Conservation (phyloP, 495 filamentous ascomycete species). For the Annulohypoxylon moriforme region DNA sequence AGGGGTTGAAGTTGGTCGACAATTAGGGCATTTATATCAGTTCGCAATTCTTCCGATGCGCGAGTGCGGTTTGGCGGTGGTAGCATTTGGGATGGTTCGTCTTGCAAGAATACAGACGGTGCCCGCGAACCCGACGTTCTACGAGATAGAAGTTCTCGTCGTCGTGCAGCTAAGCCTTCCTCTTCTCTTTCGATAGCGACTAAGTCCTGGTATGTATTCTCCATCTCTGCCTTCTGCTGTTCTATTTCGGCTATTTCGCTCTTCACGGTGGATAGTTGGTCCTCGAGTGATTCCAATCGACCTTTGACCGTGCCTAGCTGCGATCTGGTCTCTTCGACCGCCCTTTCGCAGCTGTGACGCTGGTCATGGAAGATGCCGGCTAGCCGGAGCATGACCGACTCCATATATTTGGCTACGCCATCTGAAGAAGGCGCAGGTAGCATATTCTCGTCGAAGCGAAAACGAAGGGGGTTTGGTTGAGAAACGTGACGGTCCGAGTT, state of each 20-base stretch:
- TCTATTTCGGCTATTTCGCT: background rate
- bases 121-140: background rate
- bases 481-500: background rate
- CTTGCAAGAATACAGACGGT: background rate
- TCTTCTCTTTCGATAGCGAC: constrained; percentile 7
- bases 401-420: background rate
- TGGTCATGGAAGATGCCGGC: background rate
- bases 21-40: constrained; percentile 1
- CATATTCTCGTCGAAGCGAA: background rate
- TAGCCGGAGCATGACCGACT: background rate
- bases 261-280: background rate
- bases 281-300: background rate
- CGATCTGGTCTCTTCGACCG: background rate
- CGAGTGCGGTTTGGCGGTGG: background rate
- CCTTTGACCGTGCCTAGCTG: background rate
- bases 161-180: background rate
- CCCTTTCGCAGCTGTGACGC: background rate
- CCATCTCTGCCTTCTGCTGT: background rate
- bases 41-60: background rate
- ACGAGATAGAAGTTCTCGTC: background rate
- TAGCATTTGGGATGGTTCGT: background rate
- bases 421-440: background rate
- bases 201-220: background rate
- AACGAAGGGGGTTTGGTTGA: background rate
- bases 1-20: background rate